A percentile compares a stretch with the other conserved stretches of the same genome.
These are phyloP conservation scores for Sphagnurus paluster DNA, from an alignment of 1,284 basidiomycete species.

Conservation along the genomic window DNA sequence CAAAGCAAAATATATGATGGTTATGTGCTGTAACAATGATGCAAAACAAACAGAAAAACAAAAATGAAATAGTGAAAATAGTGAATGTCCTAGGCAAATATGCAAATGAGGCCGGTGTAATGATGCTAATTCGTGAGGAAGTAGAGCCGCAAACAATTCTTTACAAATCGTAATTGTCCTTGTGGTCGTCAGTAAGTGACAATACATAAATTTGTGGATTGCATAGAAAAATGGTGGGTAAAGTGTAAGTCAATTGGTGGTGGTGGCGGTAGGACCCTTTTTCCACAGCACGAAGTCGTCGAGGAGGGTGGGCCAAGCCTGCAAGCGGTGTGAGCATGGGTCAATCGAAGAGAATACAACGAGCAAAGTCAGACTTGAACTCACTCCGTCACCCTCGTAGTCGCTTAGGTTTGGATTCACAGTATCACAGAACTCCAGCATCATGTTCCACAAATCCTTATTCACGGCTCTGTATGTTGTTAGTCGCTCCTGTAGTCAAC, in stretches of 20 bases:
- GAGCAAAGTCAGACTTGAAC: no score
- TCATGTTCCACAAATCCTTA: slow-evolving; percentile 84
- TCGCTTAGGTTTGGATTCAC: slow-evolving; percentile 59
- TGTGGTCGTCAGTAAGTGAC: no score
- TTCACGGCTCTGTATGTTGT: slow-evolving; percentile 68
- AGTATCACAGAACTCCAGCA: slow-evolving; percentile 70
- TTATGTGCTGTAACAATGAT: no score
- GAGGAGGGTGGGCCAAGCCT: slow-evolving; percentile 21
- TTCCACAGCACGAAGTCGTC: slow-evolving; percentile 17
- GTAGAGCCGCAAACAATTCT: no score
- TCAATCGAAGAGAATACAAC: no score
- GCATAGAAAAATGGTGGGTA: not conserved
- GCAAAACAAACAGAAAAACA: no score
- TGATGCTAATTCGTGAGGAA: no score
- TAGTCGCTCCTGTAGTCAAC: slow-evolving; percentile 58
- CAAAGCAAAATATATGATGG: no score
- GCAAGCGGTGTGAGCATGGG: not conserved
- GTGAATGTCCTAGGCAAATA: no score
- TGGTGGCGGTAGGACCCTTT: slow-evolving; percentile 3
- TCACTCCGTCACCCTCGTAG: slow-evolving; percentile 72
- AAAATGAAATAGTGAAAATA: no score
- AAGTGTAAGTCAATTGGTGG: not conserved
- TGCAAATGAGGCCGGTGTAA: no score
- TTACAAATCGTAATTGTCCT: no score
- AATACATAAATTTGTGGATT: not conserved